phyloP scores from a whole-genome alignment of 139 green algal genomes.

The Nannochloris sp. region DNA sequence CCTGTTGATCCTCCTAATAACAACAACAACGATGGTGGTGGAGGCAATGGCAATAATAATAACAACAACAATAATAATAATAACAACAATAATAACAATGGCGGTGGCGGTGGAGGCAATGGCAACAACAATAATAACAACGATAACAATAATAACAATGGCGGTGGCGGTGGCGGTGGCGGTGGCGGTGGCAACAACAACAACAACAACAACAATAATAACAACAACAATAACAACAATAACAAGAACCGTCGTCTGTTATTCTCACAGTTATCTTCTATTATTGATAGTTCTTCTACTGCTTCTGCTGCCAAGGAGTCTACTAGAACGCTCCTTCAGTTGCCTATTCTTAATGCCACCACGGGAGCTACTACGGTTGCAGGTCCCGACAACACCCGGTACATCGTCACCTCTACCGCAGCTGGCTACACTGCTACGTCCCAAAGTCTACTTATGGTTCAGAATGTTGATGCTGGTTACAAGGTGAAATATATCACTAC shows the following conservation, averaged over 20 bases:
- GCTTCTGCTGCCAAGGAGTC: no score
- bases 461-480: not conserved
- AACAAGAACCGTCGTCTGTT: conserved; percentile 6
- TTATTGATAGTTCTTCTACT: not conserved
- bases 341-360: not conserved
- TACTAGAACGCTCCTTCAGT: no score
- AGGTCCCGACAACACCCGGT: conserved; percentile 1
- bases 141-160: not conserved
- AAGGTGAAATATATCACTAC: not conserved
- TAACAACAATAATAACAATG: conserved; percentile 8
- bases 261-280: not conserved
- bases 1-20: not conserved
- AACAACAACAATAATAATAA: not conserved
- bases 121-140: not conserved
- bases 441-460: not conserved
- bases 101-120: no score
- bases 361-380: not conserved
- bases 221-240: conserved; percentile 8
- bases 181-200: conserved; percentile 1
- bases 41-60: not conserved
- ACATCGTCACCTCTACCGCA: not conserved
- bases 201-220: conserved; percentile 3
- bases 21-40: not conserved
- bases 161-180: not conserved
- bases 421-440: not conserved